A percentile compares a stretch with the other conserved stretches of the same genome.
Evolutionary conservation across 345 rosid genomes (phyloP).

Genomic region (Syzygium oleosum): DNA sequence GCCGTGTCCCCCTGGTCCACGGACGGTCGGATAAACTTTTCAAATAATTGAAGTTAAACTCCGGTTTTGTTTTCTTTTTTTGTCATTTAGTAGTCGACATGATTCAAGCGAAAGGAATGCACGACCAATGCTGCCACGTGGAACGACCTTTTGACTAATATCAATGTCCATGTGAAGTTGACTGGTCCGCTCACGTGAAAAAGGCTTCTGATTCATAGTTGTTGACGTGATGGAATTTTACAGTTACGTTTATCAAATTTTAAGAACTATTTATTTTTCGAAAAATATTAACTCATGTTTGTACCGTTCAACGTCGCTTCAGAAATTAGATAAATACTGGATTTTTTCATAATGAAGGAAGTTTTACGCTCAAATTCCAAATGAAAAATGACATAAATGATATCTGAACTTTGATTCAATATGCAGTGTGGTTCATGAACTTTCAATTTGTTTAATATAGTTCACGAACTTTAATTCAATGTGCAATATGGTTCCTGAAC

Average conservation of each 20-base stretch:
- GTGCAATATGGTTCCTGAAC: too few relatives aligned
- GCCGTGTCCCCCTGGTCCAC: background rate
- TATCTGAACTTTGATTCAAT: too few relatives aligned
- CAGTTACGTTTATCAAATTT: background rate
- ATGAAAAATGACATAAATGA: too few relatives aligned
- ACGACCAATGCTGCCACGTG: background rate
- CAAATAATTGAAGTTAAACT: background rate
- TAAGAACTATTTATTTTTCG: background rate
- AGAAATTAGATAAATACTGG: background rate
- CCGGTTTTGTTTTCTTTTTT: background rate
- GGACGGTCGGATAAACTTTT: background rate
- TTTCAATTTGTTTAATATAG: too few relatives aligned
- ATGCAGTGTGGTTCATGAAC: too few relatives aligned
- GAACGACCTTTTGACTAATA: background rate
- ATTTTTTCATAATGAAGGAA: background rate
- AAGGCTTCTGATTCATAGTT: too few relatives aligned
- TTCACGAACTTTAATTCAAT: too few relatives aligned
- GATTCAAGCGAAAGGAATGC: background rate
- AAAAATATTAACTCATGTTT: background rate
- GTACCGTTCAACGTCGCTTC: background rate
- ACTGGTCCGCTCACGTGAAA: background rate
- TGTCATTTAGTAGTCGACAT: background rate
- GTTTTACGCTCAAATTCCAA: background rate
- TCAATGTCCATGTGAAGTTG: background rate
- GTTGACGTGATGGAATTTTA: background rate